phyloP scores from a whole-genome alignment of 495 filamentous ascomycete species.

The Lasiosphaeriaceae sp. region DNA sequence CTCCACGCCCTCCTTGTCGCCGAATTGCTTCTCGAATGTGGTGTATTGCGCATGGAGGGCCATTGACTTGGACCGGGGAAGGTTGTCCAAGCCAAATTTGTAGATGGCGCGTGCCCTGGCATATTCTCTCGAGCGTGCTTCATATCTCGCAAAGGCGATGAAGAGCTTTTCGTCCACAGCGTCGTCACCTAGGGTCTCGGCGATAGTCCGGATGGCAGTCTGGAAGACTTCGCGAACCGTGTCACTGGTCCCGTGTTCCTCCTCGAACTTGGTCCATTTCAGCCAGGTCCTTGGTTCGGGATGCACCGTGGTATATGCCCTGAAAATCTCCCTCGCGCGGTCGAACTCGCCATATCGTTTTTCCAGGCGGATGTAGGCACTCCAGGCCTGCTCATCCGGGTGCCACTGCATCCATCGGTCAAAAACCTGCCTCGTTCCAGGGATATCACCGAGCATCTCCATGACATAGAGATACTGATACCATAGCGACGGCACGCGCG shows the following conservation, averaged over 20 bases:
- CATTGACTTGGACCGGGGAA: conserved; percentile 83
- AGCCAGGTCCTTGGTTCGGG: conserved; percentile 97
- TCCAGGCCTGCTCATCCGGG: conserved; percentile 93
- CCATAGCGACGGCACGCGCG: conserved; percentile 92
- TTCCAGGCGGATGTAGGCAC: conserved; percentile 93
- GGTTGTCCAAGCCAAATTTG: conserved; percentile 89
- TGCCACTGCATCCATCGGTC: conserved; percentile 99
- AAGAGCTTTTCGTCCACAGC: conserved; percentile 97
- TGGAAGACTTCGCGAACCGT: conserved; percentile 91
- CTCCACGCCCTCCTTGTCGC: conserved; percentile 89
- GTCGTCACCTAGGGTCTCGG: conserved; percentile 87
- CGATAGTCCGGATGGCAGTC: conserved; percentile 80
- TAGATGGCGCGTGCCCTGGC: conserved; percentile 95
- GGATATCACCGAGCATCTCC: conserved; percentile 90
- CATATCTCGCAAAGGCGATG: conserved; percentile 86
- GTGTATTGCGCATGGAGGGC: conserved; percentile 88
- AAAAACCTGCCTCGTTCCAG: conserved; percentile 90
- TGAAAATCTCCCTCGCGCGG: conserved; percentile 78
- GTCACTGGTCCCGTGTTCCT: conserved; percentile 88
- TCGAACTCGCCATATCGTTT: conserved; percentile 91
- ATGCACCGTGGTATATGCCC: conserved; percentile 88
- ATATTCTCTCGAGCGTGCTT: conserved; percentile 90
- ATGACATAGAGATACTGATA: conserved; percentile 99
- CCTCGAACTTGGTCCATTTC: conserved; percentile 97
- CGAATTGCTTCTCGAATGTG: conserved; percentile 96